These are phyloP conservation scores for Aspergillus phoenicis DNA, from an alignment of 2,329 filamentous ascomycete species.

Conservation along the genomic window DNA sequence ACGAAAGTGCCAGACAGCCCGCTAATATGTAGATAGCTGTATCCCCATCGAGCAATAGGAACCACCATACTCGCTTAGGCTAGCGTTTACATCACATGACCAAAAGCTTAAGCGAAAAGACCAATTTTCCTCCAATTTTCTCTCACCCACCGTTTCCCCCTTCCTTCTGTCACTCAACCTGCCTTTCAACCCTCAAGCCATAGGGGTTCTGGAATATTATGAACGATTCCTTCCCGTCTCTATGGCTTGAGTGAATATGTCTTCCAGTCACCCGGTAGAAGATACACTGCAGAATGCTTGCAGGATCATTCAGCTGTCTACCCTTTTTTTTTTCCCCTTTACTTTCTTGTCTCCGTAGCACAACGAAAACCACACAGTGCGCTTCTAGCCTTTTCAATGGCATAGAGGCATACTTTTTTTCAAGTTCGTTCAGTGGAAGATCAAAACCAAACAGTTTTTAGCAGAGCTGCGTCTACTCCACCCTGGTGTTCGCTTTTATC, in stretches of 20 bases:
- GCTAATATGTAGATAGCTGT: background rate
- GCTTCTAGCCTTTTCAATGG: constrained; percentile 40
- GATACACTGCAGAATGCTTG: background rate
- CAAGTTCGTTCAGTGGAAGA: constrained; percentile 50
- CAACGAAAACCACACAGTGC: constrained; percentile 38
- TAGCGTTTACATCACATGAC: background rate
- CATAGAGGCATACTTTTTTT: constrained; percentile 46
- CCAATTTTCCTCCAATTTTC: background rate
- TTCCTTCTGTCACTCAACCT: background rate
- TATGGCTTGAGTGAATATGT: background rate
- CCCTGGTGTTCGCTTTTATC: constrained; percentile 46
- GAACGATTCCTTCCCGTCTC: background rate
- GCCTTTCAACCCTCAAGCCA: background rate
- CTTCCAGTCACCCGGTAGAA: background rate
- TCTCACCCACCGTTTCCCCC: background rate
- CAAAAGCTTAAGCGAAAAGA: background rate
- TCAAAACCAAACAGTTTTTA: constrained; percentile 53
- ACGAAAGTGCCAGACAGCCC: background rate
- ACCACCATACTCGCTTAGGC: background rate
- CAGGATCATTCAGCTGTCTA: background rate
- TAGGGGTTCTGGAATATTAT: background rate
- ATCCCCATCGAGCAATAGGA: background rate
- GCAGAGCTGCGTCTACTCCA: constrained; percentile 55
- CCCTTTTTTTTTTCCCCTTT: background rate
- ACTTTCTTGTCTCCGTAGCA: background rate